Conservation (phyloP, 2,329 filamentous ascomycete species). For the Calonectria crousiana region DNA sequence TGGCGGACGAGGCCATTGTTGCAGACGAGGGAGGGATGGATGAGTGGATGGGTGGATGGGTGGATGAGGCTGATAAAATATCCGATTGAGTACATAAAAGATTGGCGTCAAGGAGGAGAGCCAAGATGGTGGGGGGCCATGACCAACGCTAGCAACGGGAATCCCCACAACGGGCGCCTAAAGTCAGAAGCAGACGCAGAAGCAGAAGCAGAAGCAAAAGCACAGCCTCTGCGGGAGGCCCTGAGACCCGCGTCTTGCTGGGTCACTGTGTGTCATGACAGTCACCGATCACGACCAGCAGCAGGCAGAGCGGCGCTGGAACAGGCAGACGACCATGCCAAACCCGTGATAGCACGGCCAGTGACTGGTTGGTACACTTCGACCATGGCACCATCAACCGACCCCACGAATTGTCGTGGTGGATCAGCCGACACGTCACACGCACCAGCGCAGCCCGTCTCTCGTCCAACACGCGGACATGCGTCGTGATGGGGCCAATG, state of each 20-base stretch:
- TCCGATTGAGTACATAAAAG: not conserved
- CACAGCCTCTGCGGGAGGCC: not conserved
- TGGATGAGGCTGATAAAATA: not conserved
- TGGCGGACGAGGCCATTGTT: not conserved
- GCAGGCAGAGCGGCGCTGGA: not conserved
- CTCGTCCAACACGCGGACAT: slow-evolving; percentile 20
- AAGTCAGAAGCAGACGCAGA: not conserved
- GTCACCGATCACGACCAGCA: not conserved
- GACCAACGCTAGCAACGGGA: not conserved
- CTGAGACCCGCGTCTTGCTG: not conserved
- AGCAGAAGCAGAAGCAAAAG: not conserved
- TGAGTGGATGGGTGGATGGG: not conserved
- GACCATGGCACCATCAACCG: not conserved
- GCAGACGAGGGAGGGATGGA: not conserved
- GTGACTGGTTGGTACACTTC: slow-evolving; percentile 1
- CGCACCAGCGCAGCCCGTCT: slow-evolving; percentile 13
- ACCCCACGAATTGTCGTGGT: slow-evolving; percentile 15
- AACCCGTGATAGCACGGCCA: not conserved
- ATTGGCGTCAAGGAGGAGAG: not conserved
- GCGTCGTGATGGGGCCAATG: slow-evolving; percentile 31
- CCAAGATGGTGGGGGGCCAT: not conserved
- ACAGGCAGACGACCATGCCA: not conserved
- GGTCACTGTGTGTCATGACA: not conserved
- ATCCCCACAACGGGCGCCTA: slow-evolving; percentile 7
- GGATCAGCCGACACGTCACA: slow-evolving; percentile 46